phyloP scores from a whole-genome alignment of 441 rosid genomes.

The Croton setiger region DNA sequence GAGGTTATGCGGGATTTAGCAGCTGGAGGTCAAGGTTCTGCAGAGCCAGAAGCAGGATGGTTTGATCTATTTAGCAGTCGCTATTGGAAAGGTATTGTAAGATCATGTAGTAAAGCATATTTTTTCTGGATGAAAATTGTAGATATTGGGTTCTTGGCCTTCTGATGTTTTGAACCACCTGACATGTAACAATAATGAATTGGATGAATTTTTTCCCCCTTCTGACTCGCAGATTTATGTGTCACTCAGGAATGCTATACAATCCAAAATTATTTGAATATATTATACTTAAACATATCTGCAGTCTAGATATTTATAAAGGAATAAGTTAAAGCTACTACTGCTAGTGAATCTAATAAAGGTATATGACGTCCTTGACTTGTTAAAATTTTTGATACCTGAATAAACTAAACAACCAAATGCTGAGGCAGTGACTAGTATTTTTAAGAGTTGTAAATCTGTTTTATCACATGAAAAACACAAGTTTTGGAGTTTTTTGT shows the following conservation, averaged over 20 bases:
- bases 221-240: not conserved
- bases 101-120: not conserved
- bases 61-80: slow-evolving; percentile 88
- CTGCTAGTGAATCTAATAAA: not conserved
- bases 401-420: not conserved
- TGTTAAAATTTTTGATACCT: not conserved
- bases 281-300: not conserved
- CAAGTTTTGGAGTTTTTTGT: not conserved
- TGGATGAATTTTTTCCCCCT: not conserved
- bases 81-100: slow-evolving; percentile 75
- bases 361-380: not conserved
- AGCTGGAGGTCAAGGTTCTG: slow-evolving; percentile 61
- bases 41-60: slow-evolving; percentile 97
- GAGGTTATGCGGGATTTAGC: slow-evolving; percentile 78
- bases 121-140: not conserved
- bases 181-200: not conserved
- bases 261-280: not conserved
- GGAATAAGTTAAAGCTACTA: not conserved
- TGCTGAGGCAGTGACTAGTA: not conserved
- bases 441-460: not conserved
- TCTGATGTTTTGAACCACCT: not conserved
- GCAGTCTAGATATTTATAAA: not conserved
- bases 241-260: not conserved
- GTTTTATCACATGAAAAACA: not conserved
- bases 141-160: not conserved